A percentile compares a stretch with the other conserved stretches of the same genome.
Conservation (phyloP, 1,139 yeast genomes). For the Debaryomycetaceae sp. region DNA sequence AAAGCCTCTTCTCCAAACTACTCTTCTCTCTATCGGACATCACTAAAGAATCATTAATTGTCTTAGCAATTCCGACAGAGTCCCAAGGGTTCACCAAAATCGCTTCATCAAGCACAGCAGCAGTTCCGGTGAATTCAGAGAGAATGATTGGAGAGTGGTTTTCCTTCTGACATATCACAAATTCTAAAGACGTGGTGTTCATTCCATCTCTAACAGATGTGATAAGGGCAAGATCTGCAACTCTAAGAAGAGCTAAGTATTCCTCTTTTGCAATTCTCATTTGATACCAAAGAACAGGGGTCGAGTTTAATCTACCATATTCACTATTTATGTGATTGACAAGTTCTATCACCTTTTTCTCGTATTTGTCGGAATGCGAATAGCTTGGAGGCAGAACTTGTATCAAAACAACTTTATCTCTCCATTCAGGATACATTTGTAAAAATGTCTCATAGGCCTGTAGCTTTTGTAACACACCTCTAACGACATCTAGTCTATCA, state of each 20-base stretch:
- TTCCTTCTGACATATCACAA: slow-evolving; percentile 79
- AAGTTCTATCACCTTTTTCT: slow-evolving; percentile 74
- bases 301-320: slow-evolving; percentile 73
- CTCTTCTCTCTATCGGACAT: slow-evolving; percentile 44
- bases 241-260: slow-evolving; percentile 80
- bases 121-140: slow-evolving; percentile 92
- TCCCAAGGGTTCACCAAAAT: slow-evolving; percentile 96
- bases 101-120: slow-evolving; percentile 75
- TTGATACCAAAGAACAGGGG: slow-evolving; percentile 90
- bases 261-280: slow-evolving; percentile 86
- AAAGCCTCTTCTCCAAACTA: slow-evolving; percentile 49
- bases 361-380: slow-evolving; percentile 57
- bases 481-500: slow-evolving; percentile 73
- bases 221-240: slow-evolving; percentile 85
- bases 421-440: slow-evolving; percentile 89
- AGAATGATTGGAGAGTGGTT: slow-evolving; percentile 73
- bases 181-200: slow-evolving; percentile 93
- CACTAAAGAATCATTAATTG: slow-evolving; percentile 65
- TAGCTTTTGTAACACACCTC: slow-evolving; percentile 79
- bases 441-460: slow-evolving; percentile 81
- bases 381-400: slow-evolving; percentile 87
- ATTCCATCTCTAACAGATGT: slow-evolving; percentile 94
- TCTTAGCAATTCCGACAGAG: slow-evolving; percentile 84
- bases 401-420: slow-evolving; percentile 79
- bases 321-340: slow-evolving; percentile 77